Conservation (phyloP, 805 yeast species). For the Lipomyces starkeyi region DNA sequence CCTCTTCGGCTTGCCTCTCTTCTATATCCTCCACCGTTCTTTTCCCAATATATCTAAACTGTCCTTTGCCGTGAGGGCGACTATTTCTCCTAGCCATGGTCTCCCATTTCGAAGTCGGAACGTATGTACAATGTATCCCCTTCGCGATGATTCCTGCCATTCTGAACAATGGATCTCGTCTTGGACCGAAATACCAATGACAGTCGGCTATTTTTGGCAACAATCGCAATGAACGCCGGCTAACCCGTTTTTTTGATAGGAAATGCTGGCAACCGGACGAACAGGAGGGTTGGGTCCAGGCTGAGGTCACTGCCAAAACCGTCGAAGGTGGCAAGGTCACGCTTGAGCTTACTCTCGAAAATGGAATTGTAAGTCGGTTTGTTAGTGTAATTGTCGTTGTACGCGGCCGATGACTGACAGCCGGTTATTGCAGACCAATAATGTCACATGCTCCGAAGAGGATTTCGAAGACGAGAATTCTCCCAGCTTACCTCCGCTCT, state of each 20-base stretch:
- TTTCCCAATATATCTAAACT: neutral
- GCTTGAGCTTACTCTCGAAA: slow-evolving; percentile 60
- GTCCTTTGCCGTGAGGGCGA: neutral
- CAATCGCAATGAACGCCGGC: neutral
- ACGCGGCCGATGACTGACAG: neutral
- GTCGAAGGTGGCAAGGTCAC: slow-evolving; percentile 54
- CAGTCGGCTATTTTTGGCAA: neutral
- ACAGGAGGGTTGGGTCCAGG: slow-evolving; percentile 75
- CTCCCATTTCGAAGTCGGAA: slow-evolving; percentile 37
- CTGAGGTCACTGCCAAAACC: slow-evolving; percentile 57
- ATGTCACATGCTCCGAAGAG: slow-evolving; percentile 35
- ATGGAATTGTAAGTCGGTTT: slow-evolving; percentile 47
- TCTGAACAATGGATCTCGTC: neutral
- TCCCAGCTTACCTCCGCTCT: slow-evolving; percentile 73
- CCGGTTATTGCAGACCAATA: slow-evolving; percentile 32
- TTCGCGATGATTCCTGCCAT: neutral
- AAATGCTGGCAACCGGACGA: slow-evolving; percentile 82
- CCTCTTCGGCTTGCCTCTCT: neutral
- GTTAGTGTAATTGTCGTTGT: too few relatives aligned
- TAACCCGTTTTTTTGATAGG: slow-evolving; percentile 33
- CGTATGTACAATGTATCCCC: slow-evolving; percentile 22
- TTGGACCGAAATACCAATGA: neutral
- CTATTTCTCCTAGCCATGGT: slow-evolving; percentile 25
- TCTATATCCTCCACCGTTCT: neutral
- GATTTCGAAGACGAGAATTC: slow-evolving; percentile 46